Conservation (phyloP, 768 basidiomycete species). For the Cystofilobasidium capitatum region DNA sequence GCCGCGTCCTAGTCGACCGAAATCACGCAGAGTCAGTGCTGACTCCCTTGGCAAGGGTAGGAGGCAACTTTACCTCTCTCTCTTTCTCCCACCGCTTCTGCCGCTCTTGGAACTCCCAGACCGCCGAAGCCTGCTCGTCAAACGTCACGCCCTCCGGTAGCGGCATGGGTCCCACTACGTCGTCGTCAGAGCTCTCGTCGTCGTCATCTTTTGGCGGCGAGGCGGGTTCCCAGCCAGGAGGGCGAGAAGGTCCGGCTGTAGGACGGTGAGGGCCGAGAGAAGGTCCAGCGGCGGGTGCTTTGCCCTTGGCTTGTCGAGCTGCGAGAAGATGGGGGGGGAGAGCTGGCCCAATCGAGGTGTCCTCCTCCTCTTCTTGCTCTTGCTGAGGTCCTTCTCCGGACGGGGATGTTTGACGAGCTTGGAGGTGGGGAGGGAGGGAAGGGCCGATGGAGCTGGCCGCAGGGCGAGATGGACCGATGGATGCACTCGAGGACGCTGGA, state of each 20-base stretch:
- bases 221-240: conserved; percentile 26
- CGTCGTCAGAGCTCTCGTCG: conserved; percentile 61
- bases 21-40: neutral
- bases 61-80: conserved; percentile 45
- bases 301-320: conserved; percentile 36
- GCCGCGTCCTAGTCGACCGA: conserved; percentile 51
- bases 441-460: conserved; percentile 36
- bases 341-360: conserved; percentile 62
- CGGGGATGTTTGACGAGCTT: conserved; percentile 27
- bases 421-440: conserved; percentile 38
- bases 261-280: conserved; percentile 33
- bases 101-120: conserved; percentile 70
- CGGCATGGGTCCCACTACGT: conserved; percentile 69
- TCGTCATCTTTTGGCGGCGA: conserved; percentile 33
- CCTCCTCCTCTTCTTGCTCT: conserved; percentile 46
- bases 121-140: conserved; percentile 44
- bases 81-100: conserved; percentile 68
- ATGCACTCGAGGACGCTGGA: neutral
- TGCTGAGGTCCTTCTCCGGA: conserved; percentile 10
- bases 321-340: conserved; percentile 63
- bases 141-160: conserved; percentile 43
- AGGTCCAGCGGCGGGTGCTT: neutral
- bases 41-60: neutral
- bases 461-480: neutral
- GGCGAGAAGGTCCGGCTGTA: conserved; percentile 14